Evolutionary conservation across 164 flowering plant genomes (phyloP).

Genomic region (Tetracentron sinense): DNA sequence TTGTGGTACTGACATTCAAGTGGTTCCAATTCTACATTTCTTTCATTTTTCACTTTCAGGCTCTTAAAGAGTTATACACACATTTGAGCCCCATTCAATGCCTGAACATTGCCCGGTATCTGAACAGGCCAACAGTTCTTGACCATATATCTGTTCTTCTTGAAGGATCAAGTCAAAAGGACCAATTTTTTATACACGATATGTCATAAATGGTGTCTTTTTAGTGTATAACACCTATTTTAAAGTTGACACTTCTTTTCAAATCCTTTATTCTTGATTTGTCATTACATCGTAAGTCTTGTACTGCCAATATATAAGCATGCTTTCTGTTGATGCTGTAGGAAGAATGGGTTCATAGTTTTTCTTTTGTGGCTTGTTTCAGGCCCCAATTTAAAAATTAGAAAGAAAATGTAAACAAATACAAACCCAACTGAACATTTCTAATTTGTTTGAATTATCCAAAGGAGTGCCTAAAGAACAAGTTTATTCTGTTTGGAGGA

Average conservation of each 20-base stretch:
- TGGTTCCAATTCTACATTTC: neutral
- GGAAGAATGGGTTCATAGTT: too few species aligned
- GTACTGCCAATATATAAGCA: too few species aligned
- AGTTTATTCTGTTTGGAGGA: too few species aligned
- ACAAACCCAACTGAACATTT: too few species aligned
- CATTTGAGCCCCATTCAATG: conserved; percentile 34
- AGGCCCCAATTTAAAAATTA: too few species aligned
- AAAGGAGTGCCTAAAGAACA: too few species aligned
- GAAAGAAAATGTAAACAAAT: too few species aligned
- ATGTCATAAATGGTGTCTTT: neutral
- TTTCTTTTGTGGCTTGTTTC: too few species aligned
- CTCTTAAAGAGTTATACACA: conserved; percentile 31
- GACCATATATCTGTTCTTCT: conserved; percentile 21
- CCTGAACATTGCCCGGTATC: conserved; percentile 35
- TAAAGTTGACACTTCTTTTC: neutral
- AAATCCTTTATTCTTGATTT: neutral
- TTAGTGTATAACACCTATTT: too few species aligned
- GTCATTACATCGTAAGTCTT: neutral
- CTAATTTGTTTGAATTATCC: too few species aligned
- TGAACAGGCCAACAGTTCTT: conserved; percentile 34
- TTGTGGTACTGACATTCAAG: neutral
- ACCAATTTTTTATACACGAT: neutral
- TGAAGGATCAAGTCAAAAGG: neutral
- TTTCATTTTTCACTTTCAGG: conserved; percentile 21
- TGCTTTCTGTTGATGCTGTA: too few species aligned